These are phyloP conservation scores for Maudiozyma bulderi DNA, from an alignment of 805 yeast genomes.

Conservation along the genomic window DNA sequence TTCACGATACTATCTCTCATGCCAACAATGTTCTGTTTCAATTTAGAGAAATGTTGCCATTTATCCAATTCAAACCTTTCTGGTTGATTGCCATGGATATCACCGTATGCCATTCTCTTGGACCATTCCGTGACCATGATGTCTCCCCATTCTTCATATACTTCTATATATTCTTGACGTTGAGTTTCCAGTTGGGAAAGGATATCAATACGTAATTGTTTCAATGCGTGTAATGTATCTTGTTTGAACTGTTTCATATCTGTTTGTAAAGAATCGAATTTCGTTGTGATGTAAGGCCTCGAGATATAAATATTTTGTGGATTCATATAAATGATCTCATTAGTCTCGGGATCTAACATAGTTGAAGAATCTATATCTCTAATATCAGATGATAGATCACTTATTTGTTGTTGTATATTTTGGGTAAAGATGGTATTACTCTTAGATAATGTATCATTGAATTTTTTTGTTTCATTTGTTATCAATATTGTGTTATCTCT, in stretches of 20 bases:
- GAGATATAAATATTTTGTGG: slow-evolving; percentile 31
- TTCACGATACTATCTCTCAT: slow-evolving; percentile 45
- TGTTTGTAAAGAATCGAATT: background rate
- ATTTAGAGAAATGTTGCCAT: slow-evolving; percentile 50
- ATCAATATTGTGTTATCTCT: background rate
- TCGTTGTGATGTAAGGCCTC: slow-evolving; percentile 32
- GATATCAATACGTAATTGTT: background rate
- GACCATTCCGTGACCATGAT: slow-evolving; percentile 56
- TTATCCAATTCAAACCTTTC: slow-evolving; percentile 32
- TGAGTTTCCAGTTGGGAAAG: slow-evolving; percentile 9
- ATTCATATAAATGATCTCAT: slow-evolving; percentile 26
- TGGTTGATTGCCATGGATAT: slow-evolving; percentile 19
- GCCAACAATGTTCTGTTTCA: slow-evolving; percentile 44
- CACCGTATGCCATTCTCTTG: slow-evolving; percentile 39
- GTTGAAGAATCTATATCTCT: slow-evolving; percentile 29
- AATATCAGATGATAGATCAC: slow-evolving; percentile 8
- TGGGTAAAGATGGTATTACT: background rate
- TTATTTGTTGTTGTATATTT: background rate
- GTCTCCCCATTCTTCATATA: slow-evolving; percentile 66
- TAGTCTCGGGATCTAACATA: slow-evolving; percentile 10
- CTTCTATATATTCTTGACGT: slow-evolving; percentile 43
- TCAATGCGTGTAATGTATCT: background rate
- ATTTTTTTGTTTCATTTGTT: background rate
- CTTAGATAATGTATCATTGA: background rate
- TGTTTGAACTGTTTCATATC: background rate